phyloP scores from a whole-genome alignment of 495 filamentous ascomycete species.

The Oleoguttula mirabilis region DNA sequence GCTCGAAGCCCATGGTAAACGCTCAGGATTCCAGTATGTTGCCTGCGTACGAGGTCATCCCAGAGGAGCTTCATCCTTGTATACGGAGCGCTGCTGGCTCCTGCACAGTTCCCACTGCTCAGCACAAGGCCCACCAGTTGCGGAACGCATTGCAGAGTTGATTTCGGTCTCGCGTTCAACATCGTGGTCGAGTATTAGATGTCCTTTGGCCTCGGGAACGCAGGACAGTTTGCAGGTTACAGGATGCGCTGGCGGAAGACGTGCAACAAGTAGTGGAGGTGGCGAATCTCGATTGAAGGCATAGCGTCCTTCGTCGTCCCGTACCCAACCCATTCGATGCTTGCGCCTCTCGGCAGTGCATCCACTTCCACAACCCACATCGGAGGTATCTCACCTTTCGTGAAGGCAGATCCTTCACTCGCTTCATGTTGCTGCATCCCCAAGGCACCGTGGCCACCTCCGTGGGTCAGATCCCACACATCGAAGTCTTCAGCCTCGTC shows the following conservation, averaged over 20 bases:
- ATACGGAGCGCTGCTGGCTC: too few relatives aligned
- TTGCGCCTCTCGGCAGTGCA: conserved; percentile 52
- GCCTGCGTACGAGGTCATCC: too few relatives aligned
- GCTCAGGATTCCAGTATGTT: too few relatives aligned
- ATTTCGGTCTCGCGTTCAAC: too few relatives aligned
- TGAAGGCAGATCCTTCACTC: not conserved
- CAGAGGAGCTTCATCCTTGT: too few relatives aligned
- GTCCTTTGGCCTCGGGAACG: too few relatives aligned
- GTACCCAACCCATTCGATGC: conserved; percentile 53
- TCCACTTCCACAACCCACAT: conserved; percentile 64
- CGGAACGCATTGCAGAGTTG: too few relatives aligned
- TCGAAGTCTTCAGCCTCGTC: conserved; percentile 45
- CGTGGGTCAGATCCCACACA: conserved; percentile 46
- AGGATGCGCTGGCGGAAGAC: conserved; percentile 1
- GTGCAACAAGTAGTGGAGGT: conserved; percentile 5
- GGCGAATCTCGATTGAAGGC: conserved; percentile 1
- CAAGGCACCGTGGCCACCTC: not conserved
- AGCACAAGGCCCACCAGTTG: too few relatives aligned
- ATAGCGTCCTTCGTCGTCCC: not conserved
- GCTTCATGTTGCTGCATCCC: not conserved
- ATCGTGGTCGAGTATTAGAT: too few relatives aligned
- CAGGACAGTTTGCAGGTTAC: too few relatives aligned
- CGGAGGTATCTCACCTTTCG: conserved; percentile 31
- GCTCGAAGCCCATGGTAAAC: too few relatives aligned
- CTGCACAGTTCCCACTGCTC: too few relatives aligned